Base-by-base conservation (phyloP, 305 asterid species). In the Solanum hybrid region DNA sequence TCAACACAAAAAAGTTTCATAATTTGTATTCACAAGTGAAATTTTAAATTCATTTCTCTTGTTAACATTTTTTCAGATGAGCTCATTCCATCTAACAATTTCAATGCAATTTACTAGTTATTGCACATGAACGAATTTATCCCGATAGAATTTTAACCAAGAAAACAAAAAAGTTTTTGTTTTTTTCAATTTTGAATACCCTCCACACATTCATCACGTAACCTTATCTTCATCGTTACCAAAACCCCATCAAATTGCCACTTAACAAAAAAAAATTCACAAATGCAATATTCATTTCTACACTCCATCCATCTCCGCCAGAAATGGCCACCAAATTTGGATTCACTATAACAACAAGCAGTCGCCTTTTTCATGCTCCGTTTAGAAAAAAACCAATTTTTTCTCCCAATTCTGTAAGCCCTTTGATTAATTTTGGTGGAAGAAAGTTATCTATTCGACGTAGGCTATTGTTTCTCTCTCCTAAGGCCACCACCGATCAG, bases 401-500 rank as follows among this genome's bases (percentile, higher is more conserved):
- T 60, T 90, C 92, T 1, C 81, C 94, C 11, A 60, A 60, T 60
- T 60, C 72, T 22, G 72, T 60, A 20, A 60, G 72, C 72, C 27
- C 72, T 22, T 60, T 60, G 14, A 42, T 91, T 88, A 91, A 88
- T 38, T 92, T 94, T 73, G 81, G 88, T 89, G 92, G 93, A 37
- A 91, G 88, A 37, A 92, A 92, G 82, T 71, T 93, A 64, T 78
- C 89, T 12, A 73, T 90, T 85, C 91, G 86, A 20, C 96, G 95
- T 40, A 89, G 91, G 56, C 60, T 95, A 60, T 88, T 95, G 81
- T 85, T 93, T 90, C 79, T 94, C 35, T 90, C 95, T 64, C 94
- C 98, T 6, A 94, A 91, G 91, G 97, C 99, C 88, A 91, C 98
- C 31, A 90, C 95, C 87, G 99, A 97, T 90, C 95, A 96, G 91